A percentile compares a stretch with the other conserved stretches of the same genome.
Conservation (phyloP, 179 eudicot species). For the Nepenthes alata region DNA sequence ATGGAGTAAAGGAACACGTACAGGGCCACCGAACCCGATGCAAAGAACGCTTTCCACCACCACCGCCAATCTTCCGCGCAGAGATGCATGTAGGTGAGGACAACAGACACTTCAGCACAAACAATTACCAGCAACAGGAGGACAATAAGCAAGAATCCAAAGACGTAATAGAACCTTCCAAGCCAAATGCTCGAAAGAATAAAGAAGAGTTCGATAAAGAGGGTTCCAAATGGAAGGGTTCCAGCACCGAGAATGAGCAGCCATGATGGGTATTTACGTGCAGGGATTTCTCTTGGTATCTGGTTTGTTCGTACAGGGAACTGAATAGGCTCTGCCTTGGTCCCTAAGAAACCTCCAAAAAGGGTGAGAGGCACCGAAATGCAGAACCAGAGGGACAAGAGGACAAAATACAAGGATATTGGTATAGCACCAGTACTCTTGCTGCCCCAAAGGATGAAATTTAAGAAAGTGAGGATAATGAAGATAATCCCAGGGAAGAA, state of each 20-base stretch:
- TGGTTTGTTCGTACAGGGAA: constrained; percentile 4
- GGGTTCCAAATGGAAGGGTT: constrained; percentile 6
- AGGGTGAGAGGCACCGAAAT: constrained; percentile 9
- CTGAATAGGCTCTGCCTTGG: background rate
- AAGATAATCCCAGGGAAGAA: constrained; percentile 8
- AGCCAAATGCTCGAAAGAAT: constrained; percentile 2
- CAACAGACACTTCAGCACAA: constrained; percentile 4
- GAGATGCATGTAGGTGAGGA: constrained; percentile 3
- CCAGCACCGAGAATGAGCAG: constrained; percentile 6
- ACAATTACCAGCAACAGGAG: background rate
- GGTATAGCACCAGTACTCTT: constrained; percentile 4
- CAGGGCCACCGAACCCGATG: background rate
- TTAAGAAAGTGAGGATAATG: constrained; percentile 3
- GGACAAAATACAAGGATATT: background rate
- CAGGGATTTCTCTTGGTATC: constrained; percentile 1
- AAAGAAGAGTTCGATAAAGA: background rate
- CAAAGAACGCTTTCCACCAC: constrained; percentile 12
- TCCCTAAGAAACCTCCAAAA: constrained; percentile 11
- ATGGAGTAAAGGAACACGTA: constrained; percentile 7
- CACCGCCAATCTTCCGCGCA: constrained; percentile 9
- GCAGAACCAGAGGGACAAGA: constrained; percentile 9
- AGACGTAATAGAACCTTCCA: constrained; percentile 1
- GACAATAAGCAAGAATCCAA: constrained; percentile 2
- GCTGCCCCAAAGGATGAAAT: constrained; percentile 1
- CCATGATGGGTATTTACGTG: constrained; percentile 5